Evolutionary conservation across 2,329 filamentous ascomycete species (phyloP), one percentile per base, ranked within the genome.

Genomic region (Graphilbum sp.): DNA sequence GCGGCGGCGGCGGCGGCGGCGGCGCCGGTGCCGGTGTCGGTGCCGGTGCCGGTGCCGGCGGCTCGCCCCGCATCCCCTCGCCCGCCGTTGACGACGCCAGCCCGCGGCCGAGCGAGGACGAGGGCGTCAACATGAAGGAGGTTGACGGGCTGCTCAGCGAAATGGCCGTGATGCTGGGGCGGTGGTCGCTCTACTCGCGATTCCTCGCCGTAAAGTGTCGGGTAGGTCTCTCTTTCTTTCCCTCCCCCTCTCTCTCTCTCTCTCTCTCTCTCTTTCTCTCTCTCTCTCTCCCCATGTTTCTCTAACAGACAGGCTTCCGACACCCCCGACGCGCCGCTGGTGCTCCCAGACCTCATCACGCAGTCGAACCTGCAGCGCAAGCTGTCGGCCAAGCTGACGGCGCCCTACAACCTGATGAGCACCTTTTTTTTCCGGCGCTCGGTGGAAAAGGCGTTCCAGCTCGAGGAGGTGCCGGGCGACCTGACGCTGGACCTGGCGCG

Each of bases 71-170:
- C 11, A 15, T 6, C 23, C 4, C 15, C 29, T 25, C n/a, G 13
- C 15, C 30, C 24, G 36, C 21, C 31, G 25, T 20, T 8, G 34
- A 30, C 21, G 15, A 2, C 39, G 69, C 68, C 52, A 54, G 52
- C 31, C 51, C 57, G 3, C 69, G 80, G 10, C 60, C 62, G 15
- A 85, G 79, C 51, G 87, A 95, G 54, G 90, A 98, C 47, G 90
- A 96, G 50, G 88, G 96, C 1, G 84, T 96, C 18, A 86, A 95
- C 52, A 94, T 96, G 83, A 95, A 88, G 56, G 88, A 95, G 54
- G 73, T 98, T 3, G 90, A 98, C 52, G 79, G 74, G 1, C 60
- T 96, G 10, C 64, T 98, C 5, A 86, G 75, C 44, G 90, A 98
- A 57, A 85, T 86, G 49, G 80, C 84, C 2, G 64, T 92, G 30